Evolutionary conservation across 202 grass and related monocot species (phyloP).

Genomic region (Cymbopogon flexuosus): DNA sequence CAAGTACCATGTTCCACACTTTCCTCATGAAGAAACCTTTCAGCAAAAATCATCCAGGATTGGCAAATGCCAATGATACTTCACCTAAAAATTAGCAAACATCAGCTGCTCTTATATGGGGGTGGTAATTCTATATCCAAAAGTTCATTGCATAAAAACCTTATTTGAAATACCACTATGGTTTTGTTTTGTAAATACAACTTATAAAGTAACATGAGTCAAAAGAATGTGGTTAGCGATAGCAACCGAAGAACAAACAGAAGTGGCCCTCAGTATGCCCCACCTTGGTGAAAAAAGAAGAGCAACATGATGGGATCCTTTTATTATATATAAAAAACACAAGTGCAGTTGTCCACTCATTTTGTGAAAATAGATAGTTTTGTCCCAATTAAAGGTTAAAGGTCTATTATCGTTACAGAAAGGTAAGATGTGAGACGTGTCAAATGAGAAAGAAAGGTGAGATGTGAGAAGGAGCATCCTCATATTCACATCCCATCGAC

Average conservation of each 20-base stretch:
- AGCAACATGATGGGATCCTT: background rate
- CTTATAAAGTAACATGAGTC: background rate
- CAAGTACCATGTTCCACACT: background rate
- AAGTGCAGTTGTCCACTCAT: background rate
- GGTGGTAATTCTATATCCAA: background rate
- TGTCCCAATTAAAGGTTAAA: background rate
- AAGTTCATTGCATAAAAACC: background rate
- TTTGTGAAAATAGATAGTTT: background rate
- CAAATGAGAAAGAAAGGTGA: background rate
- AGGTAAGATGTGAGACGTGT: background rate
- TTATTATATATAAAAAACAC: background rate
- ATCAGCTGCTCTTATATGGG: background rate
- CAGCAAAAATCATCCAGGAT: background rate
- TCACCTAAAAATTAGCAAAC: background rate
- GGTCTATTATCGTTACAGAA: background rate
- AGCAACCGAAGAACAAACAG: background rate
- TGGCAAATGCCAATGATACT: background rate
- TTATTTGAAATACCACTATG: background rate
- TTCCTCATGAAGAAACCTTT: background rate
- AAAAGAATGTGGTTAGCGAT: background rate
- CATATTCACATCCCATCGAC: constrained; percentile 12
- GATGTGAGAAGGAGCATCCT: background rate
- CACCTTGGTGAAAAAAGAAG: background rate
- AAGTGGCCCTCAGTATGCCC: background rate
- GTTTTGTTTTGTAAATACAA: background rate